Base-by-base conservation (phyloP, 129 eudicot species). In the Mikania micrantha region DNA sequence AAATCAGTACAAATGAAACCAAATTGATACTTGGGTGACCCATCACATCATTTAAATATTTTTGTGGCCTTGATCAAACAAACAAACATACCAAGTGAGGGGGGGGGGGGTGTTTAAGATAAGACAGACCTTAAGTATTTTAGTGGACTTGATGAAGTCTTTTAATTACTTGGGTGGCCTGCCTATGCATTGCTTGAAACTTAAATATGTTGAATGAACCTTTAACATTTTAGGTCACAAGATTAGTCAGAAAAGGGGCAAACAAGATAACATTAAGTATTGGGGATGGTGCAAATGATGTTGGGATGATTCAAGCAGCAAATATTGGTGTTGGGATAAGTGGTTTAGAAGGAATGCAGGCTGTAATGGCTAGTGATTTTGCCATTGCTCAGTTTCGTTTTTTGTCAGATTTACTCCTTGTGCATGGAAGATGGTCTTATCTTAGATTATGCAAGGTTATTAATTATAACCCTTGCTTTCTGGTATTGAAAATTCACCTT, bases 231-330 rank as follows among this genome's bases (percentile, higher is more conserved):
- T 83, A 91, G 98, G 98, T 93, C 35, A 93, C 98, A 50, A 79
- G 98, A 74, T 78, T 93, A 36, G 96, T 93, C 7, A 88, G 79
- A 78, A 93, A 88, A 74, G 96, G 95, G 47, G 98, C 98, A 53
- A 78, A 86, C 42, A 84, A 83, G 81, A 93, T 93, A 68, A 93
- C 98, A 39, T 83, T 93, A 19, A 84, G 98, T 66, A 93, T 93
- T 60, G 98, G 98, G 65, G 98, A 93, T 63, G 98, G 98, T 63
- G 98, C 98, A 32, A 93, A 93, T 75, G 98, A 93, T 70, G 96
- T 93, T 12, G 95, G 98, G 56, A 93, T 93, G 98, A 88, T 93
- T 74, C 98, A 88, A 74, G 98, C 98, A 29, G 96, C 98, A 59
- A 95, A 93, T 75, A 95, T 93, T 60, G 98, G 98, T 29, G 95